Evolutionary conservation across 2,329 filamentous ascomycete genomes (phyloP).

Genomic region (Cucurbitaria berberidis): DNA sequence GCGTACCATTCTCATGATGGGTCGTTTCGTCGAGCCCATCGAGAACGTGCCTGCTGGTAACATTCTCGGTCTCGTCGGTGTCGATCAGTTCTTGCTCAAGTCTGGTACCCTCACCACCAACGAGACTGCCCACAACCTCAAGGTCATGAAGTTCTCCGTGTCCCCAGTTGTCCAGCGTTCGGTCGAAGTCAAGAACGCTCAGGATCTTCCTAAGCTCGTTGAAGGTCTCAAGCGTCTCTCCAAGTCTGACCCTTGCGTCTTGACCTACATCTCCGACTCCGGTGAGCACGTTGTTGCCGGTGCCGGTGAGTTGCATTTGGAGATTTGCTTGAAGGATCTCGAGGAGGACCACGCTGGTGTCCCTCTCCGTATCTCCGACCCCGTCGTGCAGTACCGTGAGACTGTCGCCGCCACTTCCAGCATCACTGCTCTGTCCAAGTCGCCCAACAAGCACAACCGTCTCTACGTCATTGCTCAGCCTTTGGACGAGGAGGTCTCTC

Average conservation of each 20-base stretch:
- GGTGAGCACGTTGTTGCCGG: conserved; percentile 99
- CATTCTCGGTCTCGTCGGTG: conserved; percentile 99
- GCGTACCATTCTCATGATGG: conserved; percentile 99
- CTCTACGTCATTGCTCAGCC: conserved; percentile 94
- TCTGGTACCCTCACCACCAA: conserved; percentile 98
- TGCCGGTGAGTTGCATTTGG: conserved; percentile 98
- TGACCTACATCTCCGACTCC: conserved; percentile 86
- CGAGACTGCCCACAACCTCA: conserved; percentile 98
- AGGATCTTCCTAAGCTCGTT: conserved; percentile 99
- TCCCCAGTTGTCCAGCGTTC: conserved; percentile 98
- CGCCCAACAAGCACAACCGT: conserved; percentile 99
- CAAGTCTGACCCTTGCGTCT: conserved; percentile 98
- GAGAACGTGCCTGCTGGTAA: conserved; percentile 99
- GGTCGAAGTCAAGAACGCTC: conserved; percentile 99
- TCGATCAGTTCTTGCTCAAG: conserved; percentile 99
- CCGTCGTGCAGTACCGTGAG: conserved; percentile 98
- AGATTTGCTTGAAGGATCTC: conserved; percentile 99
- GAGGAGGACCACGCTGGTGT: conserved; percentile 99
- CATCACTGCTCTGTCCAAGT: conserved; percentile 98
- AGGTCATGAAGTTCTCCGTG: conserved; percentile 99
- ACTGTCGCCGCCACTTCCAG: conserved; percentile 82
- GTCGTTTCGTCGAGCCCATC: conserved; percentile 97
- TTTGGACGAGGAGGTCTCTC: conserved; percentile 87
- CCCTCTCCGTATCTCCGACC: conserved; percentile 96
- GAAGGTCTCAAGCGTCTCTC: conserved; percentile 99